phyloP scores from a whole-genome alignment of 768 basidiomycete genomes.

The Pleurotus ostreatus region DNA sequence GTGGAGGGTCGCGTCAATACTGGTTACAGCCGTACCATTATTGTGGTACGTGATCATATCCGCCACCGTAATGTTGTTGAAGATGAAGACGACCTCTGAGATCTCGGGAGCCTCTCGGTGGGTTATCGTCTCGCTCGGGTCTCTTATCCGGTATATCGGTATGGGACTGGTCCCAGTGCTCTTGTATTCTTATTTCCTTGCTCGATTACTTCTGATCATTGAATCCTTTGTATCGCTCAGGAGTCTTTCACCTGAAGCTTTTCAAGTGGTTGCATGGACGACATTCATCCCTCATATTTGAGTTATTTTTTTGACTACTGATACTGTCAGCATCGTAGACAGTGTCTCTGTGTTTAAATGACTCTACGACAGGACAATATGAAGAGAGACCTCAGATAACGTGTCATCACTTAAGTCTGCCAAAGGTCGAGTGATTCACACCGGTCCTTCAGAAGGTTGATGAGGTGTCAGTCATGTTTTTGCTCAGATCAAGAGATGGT shows the following conservation, averaged over 20 bases:
- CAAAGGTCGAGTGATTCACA: too few species aligned
- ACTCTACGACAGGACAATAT: too few species aligned
- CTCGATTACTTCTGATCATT: constrained; percentile 12
- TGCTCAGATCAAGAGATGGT: too few species aligned
- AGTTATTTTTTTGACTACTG: too few species aligned
- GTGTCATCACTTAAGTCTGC: too few species aligned
- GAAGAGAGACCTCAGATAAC: too few species aligned
- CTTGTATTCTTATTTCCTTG: constrained; percentile 8
- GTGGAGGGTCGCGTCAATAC: constrained; percentile 20
- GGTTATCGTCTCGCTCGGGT: background rate
- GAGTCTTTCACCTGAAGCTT: constrained; percentile 9
- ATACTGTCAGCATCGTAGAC: too few species aligned
- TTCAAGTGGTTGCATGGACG: constrained; percentile 15
- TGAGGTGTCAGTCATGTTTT: too few species aligned
- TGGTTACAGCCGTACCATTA: constrained; percentile 11
- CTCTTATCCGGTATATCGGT: background rate
- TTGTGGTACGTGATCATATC: background rate
- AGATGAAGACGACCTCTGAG: background rate
- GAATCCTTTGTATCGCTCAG: constrained; percentile 8
- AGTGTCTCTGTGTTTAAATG: too few species aligned
- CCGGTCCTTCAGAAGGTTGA: too few species aligned
- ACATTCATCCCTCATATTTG: constrained; percentile 12
- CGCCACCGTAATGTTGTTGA: background rate
- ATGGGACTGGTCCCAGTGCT: background rate
- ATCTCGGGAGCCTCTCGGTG: background rate